Evolutionary conservation across 2,329 filamentous ascomycete species (phyloP).

Genomic region (Calonectria leucothoes): DNA sequence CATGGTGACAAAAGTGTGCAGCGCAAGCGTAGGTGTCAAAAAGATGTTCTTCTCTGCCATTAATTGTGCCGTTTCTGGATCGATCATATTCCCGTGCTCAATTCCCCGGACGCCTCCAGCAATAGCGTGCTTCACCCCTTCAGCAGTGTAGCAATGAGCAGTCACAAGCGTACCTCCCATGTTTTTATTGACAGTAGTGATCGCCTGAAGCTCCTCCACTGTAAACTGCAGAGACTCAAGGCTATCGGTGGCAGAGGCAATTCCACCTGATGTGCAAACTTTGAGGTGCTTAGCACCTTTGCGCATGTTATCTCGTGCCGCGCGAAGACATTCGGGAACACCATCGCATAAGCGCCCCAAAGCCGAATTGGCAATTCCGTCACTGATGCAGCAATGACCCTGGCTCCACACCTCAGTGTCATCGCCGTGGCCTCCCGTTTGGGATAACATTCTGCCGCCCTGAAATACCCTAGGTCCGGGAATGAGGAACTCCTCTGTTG

Average conservation of each 20-base stretch:
- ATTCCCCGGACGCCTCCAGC: conserved; percentile 67
- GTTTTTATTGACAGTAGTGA: conserved; percentile 61
- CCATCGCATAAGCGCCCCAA: conserved; percentile 54
- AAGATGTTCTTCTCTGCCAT: conserved; percentile 62
- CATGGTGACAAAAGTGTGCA: conserved; percentile 61
- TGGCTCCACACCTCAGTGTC: conserved; percentile 50
- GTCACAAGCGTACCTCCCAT: conserved; percentile 63
- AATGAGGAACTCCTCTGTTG: not conserved
- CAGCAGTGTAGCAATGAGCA: conserved; percentile 67
- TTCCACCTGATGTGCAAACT: conserved; percentile 70
- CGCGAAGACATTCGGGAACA: conserved; percentile 64
- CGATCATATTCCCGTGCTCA: conserved; percentile 58
- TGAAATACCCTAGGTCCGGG: conserved; percentile 1
- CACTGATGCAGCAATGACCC: conserved; percentile 60
- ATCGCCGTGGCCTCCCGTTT: conserved; percentile 69
- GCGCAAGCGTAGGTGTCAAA: conserved; percentile 66
- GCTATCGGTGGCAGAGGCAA: conserved; percentile 65
- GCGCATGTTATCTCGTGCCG: conserved; percentile 65
- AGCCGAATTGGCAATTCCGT: not conserved
- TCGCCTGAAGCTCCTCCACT: conserved; percentile 65
- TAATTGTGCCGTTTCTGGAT: conserved; percentile 56
- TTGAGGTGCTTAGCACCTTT: conserved; percentile 71
- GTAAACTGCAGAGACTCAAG: conserved; percentile 68
- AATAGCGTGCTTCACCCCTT: conserved; percentile 65
- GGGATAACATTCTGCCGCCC: conserved; percentile 34